These are phyloP conservation scores for Blastobotrys chiropterorum DNA, from an alignment of 805 yeast genomes.

Conservation along the genomic window DNA sequence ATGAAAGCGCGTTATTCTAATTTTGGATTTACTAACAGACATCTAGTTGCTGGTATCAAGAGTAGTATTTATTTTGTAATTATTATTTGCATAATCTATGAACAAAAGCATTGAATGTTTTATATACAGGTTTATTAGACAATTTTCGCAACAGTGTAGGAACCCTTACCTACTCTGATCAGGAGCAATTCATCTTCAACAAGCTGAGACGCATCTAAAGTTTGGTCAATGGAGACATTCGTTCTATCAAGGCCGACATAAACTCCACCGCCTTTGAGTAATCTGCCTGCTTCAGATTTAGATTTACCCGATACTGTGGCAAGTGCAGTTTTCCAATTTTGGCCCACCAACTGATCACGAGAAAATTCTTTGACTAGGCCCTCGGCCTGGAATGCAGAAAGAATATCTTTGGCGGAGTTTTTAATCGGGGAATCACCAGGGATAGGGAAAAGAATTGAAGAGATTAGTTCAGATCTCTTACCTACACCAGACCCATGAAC, in stretches of 20 bases:
- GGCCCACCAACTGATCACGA: constrained; percentile 32
- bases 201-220: constrained; percentile 44
- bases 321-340: constrained; percentile 48
- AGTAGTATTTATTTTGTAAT: background rate
- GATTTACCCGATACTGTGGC: constrained; percentile 37
- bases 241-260: constrained; percentile 60
- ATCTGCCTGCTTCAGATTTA: constrained; percentile 50
- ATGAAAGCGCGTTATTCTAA: constrained; percentile 2
- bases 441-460: constrained; percentile 23
- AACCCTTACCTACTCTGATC: constrained; percentile 66
- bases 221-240: constrained; percentile 41
- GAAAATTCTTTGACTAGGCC: constrained; percentile 42
- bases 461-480: constrained; percentile 47
- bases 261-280: constrained; percentile 65
- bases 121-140: constrained; percentile 11
- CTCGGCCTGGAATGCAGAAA: constrained; percentile 53
- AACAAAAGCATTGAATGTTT: background rate
- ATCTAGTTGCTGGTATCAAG: constrained; percentile 9
- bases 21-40: background rate
- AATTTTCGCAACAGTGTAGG: constrained; percentile 28
- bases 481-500: constrained; percentile 81
- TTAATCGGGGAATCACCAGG: constrained; percentile 24
- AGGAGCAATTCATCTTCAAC: constrained; percentile 57
- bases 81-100: background rate
- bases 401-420: constrained; percentile 38